Evolutionary conservation across 2,329 filamentous ascomycete species (phyloP), one percentile per base, ranked within the genome.

Genomic region (Beauveria rudraprayagi): DNA sequence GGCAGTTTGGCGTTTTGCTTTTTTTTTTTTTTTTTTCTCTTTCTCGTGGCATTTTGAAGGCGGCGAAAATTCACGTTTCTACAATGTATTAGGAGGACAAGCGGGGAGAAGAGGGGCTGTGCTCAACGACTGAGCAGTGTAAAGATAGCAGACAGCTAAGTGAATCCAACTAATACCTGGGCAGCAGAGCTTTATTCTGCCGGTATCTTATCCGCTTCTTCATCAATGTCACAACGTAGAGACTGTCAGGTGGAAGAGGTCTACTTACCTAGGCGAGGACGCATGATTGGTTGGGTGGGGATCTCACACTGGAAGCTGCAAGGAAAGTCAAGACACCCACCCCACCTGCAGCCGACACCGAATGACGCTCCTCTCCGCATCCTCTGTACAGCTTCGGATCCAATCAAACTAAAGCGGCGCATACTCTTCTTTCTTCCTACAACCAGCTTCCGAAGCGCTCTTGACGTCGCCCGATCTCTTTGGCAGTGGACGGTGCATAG

Each of bases 281-380:
- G 34, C 37, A 44, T 55, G 52, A 44, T 44, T 55, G 52, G 52
- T 17, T 16, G 30, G 40, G 52, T 24, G 52, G 40, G 30, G 52
- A 26, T 14, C 40, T 19, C 3, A 17, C 28, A 17, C 37, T 44
- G 52, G 52, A 44, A 55, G 52, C 40, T 55, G 24, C 24, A 17
- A 40, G 28, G 52, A 55, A 44, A 44, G 52, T 19, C 52, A 30
- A 5, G 34, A 44, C 52, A 55, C 41, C 43, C n/a, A 30, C 50
- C 50, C 54, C 54, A 56, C 54, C 54, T 46, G 47, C 28, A 37
- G 17, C 28, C 26, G 17, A 24, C 28, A 17, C 54, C 43, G 43
- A 47, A 56, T 56, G 54, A 56, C 54, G 54, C 54, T 56, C 41
- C 40, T 56, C 54, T 47, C 54, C 54, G 41, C 41, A 44, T 56